Percentiles rank a stretch among this genome's conserved stretches.
Conservation (phyloP, 805 yeast genomes). For the Metschnikowia koreensis region DNA sequence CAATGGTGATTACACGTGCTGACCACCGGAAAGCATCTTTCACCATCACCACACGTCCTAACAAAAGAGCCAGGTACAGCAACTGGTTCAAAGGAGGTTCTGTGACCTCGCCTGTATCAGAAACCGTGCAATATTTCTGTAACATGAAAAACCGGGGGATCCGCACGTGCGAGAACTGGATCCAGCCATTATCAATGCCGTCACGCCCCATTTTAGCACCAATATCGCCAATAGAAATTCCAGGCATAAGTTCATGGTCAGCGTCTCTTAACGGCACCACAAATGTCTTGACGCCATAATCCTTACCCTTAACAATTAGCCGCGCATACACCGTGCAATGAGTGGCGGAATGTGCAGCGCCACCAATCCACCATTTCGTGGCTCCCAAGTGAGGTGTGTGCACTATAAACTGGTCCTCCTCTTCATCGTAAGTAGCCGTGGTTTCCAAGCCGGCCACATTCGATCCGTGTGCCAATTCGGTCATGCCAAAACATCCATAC, state of each 20-base stretch:
- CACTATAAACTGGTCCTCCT: slow-evolving; percentile 65
- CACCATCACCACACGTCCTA: slow-evolving; percentile 90
- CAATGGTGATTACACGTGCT: slow-evolving; percentile 78
- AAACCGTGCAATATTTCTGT: slow-evolving; percentile 72
- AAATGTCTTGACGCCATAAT: slow-evolving; percentile 89
- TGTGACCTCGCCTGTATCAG: slow-evolving; percentile 64
- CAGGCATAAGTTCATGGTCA: slow-evolving; percentile 70
- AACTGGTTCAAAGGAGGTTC: slow-evolving; percentile 86
- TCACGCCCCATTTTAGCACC: slow-evolving; percentile 96
- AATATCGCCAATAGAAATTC: slow-evolving; percentile 84
- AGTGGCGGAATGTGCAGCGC: slow-evolving; percentile 93
- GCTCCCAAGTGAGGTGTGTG: slow-evolving; percentile 91
- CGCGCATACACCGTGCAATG: slow-evolving; percentile 87
- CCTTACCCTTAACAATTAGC: slow-evolving; percentile 74
- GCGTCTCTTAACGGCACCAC: slow-evolving; percentile 85
- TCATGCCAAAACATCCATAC: slow-evolving; percentile 62
- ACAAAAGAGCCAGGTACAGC: slow-evolving; percentile 81
- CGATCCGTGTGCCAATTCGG: slow-evolving; percentile 66
- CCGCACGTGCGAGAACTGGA: slow-evolving; percentile 79
- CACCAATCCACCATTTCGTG: slow-evolving; percentile 99
- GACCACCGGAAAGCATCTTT: slow-evolving; percentile 79
- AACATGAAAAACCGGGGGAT: slow-evolving; percentile 85
- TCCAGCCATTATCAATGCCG: slow-evolving; percentile 97
- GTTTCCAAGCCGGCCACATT: slow-evolving; percentile 93
- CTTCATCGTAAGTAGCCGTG: slow-evolving; percentile 75